These are phyloP conservation scores for Solanum arcanum DNA, from an alignment of 257 asterid genomes.

Conservation along the genomic window DNA sequence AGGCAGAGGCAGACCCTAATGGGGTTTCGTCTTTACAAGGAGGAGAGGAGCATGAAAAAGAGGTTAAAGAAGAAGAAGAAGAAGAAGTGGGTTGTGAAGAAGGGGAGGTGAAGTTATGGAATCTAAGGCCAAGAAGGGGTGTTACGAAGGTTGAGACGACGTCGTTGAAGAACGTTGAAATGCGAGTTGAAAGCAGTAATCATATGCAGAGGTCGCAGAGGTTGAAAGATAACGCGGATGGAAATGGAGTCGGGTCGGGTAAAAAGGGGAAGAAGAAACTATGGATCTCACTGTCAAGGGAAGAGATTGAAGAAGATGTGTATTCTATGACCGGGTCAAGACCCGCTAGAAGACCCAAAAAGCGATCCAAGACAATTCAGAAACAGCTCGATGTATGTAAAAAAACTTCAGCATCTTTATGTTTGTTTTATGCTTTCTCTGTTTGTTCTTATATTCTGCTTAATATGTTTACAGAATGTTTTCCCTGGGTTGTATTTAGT, in stretches of 20 bases:
- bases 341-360: slow-evolving; percentile 71
- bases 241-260: slow-evolving; percentile 20
- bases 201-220: slow-evolving; percentile 10
- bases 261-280: slow-evolving; percentile 45
- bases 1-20: neutral
- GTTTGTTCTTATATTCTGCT: neutral
- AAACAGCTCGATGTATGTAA: slow-evolving; percentile 60
- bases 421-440: neutral
- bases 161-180: neutral
- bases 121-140: slow-evolving; percentile 53
- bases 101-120: slow-evolving; percentile 53
- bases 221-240: slow-evolving; percentile 13
- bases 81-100: slow-evolving; percentile 25
- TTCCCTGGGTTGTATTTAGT: slow-evolving; percentile 69
- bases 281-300: slow-evolving; percentile 75
- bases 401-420: neutral
- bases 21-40: neutral
- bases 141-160: slow-evolving; percentile 17
- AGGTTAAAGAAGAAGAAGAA: neutral
- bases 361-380: slow-evolving; percentile 61
- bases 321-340: slow-evolving; percentile 70
- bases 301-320: slow-evolving; percentile 86
- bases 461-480: slow-evolving; percentile 25
- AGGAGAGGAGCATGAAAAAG: neutral
- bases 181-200: slow-evolving; percentile 5